Base-by-base conservation (phyloP, 2,329 filamentous ascomycete genomes). In the Apiospora koreana region DNA sequence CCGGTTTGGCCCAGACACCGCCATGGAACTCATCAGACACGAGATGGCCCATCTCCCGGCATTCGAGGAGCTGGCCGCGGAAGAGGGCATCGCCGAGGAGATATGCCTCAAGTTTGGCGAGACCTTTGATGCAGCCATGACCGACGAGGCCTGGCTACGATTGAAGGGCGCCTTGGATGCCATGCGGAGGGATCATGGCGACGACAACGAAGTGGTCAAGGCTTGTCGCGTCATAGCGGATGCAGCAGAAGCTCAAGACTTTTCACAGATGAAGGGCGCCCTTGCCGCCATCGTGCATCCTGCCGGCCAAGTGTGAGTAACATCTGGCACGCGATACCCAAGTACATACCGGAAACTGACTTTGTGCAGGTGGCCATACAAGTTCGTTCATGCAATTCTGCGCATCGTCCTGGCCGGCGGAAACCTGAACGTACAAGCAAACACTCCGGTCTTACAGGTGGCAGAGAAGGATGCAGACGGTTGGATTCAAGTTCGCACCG, bases 111-210 rank as follows among this genome's bases (percentile, higher is more conserved):
- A 75, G 23, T 75, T 78, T 9, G 76, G 77, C 25, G 75, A 79
- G 71, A 79, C 78, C 2, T 79, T 79, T 65, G 78, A 79, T 69
- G 78, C 76, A 18, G 77, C 76, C 1, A 79, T 79, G 77, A 77
- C 78, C 1, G 74, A 76, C 5, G 76, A 78, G 67, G 77, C 77
- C 23, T 79, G 76, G 78, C 62, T 48, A 3, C 69, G 77, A 12
- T 72, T 79, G 1, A 77, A 75, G 46, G 73, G 72, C 45, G 76
- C 76, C 25, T 76, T 75, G 38, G 76, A 78, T 2, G 72, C 71
- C 3, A 77, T 79, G 72, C 72, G 72, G 35, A 73, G 67, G 5
- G 77, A 79, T 23, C 74, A 77, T 46, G 77, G 77, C 31, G 73
- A 72, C 18, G 74, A 77, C 38, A 72, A 76, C 41, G 75, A 77